Percentiles rank a stretch among this genome's conserved stretches.
phyloP scores from a whole-genome alignment of 306 rosid species.

The Inga oerstediana region DNA sequence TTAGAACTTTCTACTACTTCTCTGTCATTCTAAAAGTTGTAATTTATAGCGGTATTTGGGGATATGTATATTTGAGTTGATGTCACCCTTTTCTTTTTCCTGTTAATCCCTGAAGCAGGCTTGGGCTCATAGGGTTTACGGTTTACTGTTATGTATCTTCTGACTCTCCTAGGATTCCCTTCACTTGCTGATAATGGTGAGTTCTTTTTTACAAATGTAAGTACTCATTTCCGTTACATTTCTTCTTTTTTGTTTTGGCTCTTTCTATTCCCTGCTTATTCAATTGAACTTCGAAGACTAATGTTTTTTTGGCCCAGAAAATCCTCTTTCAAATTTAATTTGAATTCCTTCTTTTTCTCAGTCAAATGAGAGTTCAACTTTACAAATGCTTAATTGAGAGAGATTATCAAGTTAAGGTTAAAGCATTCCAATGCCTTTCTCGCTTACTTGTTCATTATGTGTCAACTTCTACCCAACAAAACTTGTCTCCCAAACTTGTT shows the following conservation, averaged over 20 bases:
- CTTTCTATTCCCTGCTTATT: background rate
- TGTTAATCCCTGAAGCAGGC: too few relatives aligned
- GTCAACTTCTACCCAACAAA: background rate
- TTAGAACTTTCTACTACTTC: too few relatives aligned
- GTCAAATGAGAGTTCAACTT: slow-evolving; percentile 9
- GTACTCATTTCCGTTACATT: background rate
- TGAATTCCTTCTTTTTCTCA: background rate
- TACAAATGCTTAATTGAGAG: background rate
- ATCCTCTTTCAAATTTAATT: background rate
- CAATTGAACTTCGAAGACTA: background rate
- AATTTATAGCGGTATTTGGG: too few relatives aligned
- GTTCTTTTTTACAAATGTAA: background rate
- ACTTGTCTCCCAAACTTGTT: background rate
- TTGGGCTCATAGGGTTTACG: too few relatives aligned
- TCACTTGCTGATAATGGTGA: background rate
- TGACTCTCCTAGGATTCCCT: background rate
- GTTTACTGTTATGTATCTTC: background rate
- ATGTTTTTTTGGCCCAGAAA: background rate
- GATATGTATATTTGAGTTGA: too few relatives aligned
- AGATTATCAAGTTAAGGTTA: background rate
- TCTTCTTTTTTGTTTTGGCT: background rate
- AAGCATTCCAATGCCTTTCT: background rate
- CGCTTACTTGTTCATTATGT: background rate
- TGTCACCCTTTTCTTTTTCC: too few relatives aligned
- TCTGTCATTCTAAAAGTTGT: too few relatives aligned